Base-by-base conservation (phyloP, 1,284 basidiomycete species). In the Boletus sp. region DNA sequence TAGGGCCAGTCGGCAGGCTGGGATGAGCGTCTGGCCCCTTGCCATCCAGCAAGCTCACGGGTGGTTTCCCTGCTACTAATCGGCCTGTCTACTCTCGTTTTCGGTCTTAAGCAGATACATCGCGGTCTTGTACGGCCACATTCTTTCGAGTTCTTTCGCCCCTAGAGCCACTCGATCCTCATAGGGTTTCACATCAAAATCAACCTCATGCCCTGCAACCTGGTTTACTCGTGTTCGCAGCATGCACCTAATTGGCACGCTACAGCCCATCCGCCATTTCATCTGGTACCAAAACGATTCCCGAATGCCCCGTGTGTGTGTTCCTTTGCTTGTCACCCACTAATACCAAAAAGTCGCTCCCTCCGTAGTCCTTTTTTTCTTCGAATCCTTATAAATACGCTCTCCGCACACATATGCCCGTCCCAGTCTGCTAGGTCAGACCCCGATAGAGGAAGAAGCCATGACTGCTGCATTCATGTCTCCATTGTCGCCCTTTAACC, bases 201-300 rank as follows among this genome's bases (percentile, higher is more conserved):
- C 52, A 29, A 63, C 65, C 67, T 68, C 66, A 68, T 65, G 63
- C 41, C 50, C n/a, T 65, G 53, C 67, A 68, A 51, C 65, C 67
- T 62, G 67, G 63, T 59, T 58, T 53, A 68, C 64, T 65, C 64
- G 64, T 65, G 64, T 65, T 64, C 54, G 49, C 61, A 56, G 64
- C 67, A 54, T 65, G 64, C 51, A 53, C 56, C 30, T 22, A 27
- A 30, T 62, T 61, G 60, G 53, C 52, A 62, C 49, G 55, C 48
- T 59, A 55, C 58, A 50, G 49, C 53, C 61, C 51, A 52, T 53
- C 53, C 48, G 40, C 59, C 61, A 55, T 53, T 62, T 65, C 57
- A 63, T 59, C 61, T 51, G 44, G 29, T 52, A 35, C 25, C 59
- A 48, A 47, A 36, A 53, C 51, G 51, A 65, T 59, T 49, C 49